A percentile compares a stretch with the other conserved stretches of the same genome.
Conservation (phyloP, 129 eudicot genomes). For the Rutidosis leptorrhynchoides region DNA sequence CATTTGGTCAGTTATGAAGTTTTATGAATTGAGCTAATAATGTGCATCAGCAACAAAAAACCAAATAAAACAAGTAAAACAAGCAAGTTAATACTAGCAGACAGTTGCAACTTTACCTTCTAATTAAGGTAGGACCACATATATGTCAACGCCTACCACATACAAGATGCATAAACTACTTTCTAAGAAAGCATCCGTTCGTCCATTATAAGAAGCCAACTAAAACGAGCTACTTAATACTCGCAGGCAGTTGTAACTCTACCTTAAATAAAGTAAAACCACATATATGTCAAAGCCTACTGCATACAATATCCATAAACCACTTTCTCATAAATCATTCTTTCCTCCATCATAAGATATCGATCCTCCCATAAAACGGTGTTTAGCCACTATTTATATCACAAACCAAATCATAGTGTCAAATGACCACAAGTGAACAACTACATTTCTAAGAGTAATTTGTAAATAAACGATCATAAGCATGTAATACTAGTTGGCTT, state of each 20-base stretch:
- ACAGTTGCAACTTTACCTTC: too few relatives aligned
- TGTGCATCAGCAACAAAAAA: constrained; percentile 1
- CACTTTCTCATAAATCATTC: not conserved
- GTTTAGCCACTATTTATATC: not conserved
- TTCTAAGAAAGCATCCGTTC: too few relatives aligned
- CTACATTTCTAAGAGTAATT: not conserved
- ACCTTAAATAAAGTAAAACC: too few relatives aligned
- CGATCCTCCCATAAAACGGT: not conserved
- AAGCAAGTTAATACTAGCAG: too few relatives aligned
- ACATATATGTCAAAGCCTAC: not conserved
- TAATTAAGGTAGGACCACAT: too few relatives aligned
- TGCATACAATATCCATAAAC: not conserved
- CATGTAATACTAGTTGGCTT: not conserved
- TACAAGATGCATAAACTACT: too few relatives aligned
- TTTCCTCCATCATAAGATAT: not conserved
- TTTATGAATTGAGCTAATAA: constrained; percentile 5
- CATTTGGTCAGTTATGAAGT: not conserved
- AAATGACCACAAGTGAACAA: not conserved
- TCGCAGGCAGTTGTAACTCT: not conserved
- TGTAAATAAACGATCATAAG: not conserved
- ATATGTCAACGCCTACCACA: too few relatives aligned
- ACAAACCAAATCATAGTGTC: not conserved
- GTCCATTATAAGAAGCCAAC: too few relatives aligned
- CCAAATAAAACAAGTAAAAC: constrained; percentile 12
- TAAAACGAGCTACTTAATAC: not conserved